Conservation (phyloP, 805 yeast genomes). For the Tetrapisispora pingtungensis region DNA sequence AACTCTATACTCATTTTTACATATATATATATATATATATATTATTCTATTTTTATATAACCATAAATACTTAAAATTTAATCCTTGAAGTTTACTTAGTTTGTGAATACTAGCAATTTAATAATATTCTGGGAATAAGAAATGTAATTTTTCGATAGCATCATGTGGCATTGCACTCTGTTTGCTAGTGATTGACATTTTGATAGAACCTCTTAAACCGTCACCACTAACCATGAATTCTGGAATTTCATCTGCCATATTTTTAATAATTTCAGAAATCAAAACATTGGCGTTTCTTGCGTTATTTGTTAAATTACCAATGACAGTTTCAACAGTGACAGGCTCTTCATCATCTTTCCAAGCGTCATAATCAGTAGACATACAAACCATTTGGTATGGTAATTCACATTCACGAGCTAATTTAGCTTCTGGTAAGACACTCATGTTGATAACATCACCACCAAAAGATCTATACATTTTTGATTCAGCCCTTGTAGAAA, state of each 20-base stretch:
- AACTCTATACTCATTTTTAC: not conserved
- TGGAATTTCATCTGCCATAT: constrained; percentile 51
- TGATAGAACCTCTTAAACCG: constrained; percentile 66
- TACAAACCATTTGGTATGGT: constrained; percentile 94
- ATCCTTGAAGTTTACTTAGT: not conserved
- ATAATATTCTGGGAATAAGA: constrained; percentile 88
- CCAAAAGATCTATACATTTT: constrained; percentile 78
- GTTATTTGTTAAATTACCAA: constrained; percentile 82
- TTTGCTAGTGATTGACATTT: constrained; percentile 69
- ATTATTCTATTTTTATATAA: no score
- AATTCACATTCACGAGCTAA: constrained; percentile 96
- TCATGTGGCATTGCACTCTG: constrained; percentile 64
- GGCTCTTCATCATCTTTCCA: constrained; percentile 96
- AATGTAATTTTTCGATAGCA: constrained; percentile 71
- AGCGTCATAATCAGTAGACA: constrained; percentile 98
- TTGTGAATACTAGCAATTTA: constrained; percentile 23
- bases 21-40: not conserved
- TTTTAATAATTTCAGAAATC: constrained; percentile 58
- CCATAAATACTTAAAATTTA: no score
- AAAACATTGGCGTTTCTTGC: constrained; percentile 73
- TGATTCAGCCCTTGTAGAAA: constrained; percentile 94
- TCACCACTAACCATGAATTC: constrained; percentile 53
- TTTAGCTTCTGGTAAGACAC: constrained; percentile 93
- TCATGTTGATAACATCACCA: constrained; percentile 94
- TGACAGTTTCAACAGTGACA: constrained; percentile 95